Percentiles rank a stretch among this genome's conserved stretches.
These are phyloP conservation scores for Fusarium mangiferae DNA, from an alignment of 2,329 filamentous ascomycete species.

Conservation along the genomic window DNA sequence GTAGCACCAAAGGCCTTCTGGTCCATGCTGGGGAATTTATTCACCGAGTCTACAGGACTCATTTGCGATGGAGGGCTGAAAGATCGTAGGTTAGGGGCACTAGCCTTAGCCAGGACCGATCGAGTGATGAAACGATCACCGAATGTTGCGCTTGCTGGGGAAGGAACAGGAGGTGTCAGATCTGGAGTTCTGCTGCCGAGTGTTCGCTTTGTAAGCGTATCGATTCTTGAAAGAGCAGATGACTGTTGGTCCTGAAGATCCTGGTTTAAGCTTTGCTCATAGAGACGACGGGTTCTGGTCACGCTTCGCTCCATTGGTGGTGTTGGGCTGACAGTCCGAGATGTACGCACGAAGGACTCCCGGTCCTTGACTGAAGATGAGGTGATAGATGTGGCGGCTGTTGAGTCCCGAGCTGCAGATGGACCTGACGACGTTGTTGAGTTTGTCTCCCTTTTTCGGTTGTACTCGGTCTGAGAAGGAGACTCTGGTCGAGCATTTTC, in stretches of 20 bases:
- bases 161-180: constrained; percentile 55
- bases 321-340: constrained; percentile 52
- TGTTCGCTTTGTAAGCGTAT: constrained; percentile 75
- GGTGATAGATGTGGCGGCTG: constrained; percentile 84
- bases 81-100: constrained; percentile 75
- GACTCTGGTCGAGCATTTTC: constrained; percentile 52
- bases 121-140: constrained; percentile 60
- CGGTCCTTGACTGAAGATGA: constrained; percentile 63
- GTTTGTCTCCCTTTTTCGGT: constrained; percentile 83
- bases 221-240: constrained; percentile 80
- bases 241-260: constrained; percentile 84
- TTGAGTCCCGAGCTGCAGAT: constrained; percentile 78
- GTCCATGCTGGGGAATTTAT: constrained; percentile 50
- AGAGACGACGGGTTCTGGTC: constrained; percentile 78
- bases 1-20: constrained; percentile 49
- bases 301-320: constrained; percentile 69
- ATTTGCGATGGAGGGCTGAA: constrained; percentile 60
- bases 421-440: constrained; percentile 81
- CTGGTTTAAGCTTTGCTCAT: constrained; percentile 83
- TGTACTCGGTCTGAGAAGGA: constrained; percentile 69
- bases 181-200: constrained; percentile 63
- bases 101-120: constrained; percentile 64
- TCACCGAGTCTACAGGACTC: constrained; percentile 51
- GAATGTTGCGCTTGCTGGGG: constrained; percentile 57
- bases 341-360: constrained; percentile 53